Conservation (phyloP, 2,329 filamentous ascomycete genomes). For the Ophiostoma quercus region DNA sequence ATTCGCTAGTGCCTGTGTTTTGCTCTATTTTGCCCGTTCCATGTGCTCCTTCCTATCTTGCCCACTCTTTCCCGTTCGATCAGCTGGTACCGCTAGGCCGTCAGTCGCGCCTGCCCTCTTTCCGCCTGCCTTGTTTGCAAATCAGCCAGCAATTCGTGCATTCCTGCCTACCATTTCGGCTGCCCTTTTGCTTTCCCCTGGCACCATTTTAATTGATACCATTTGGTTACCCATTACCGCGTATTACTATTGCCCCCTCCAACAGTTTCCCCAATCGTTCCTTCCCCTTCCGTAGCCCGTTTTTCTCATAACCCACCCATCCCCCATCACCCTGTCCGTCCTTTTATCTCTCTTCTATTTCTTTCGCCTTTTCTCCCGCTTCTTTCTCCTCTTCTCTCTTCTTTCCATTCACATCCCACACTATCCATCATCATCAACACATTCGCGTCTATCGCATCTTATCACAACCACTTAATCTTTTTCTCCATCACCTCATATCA, state of each 20-base stretch:
- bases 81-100: not conserved
- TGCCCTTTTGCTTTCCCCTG: not conserved
- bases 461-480: constrained; percentile 30
- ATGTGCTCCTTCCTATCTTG: not conserved
- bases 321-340: constrained; percentile 12
- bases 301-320: constrained; percentile 17
- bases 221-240: not conserved
- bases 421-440: constrained; percentile 30
- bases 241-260: not conserved
- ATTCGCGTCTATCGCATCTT: constrained; percentile 29
- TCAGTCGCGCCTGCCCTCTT: constrained; percentile 6
- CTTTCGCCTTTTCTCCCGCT: constrained; percentile 12
- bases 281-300: constrained; percentile 4
- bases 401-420: constrained; percentile 28
- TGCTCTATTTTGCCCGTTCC: constrained; percentile 8
- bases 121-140: not conserved
- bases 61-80: constrained; percentile 5
- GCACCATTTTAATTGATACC: not conserved
- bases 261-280: constrained; percentile 3
- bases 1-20: not conserved
- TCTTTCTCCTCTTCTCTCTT: constrained; percentile 11
- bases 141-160: constrained; percentile 14
- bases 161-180: not conserved
- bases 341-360: constrained; percentile 20
- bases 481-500: constrained; percentile 40